A percentile compares a stretch with the other conserved stretches of the same genome.
Evolutionary conservation across 805 yeast genomes (phyloP).

Genomic region (Saturnispora gosingensis): DNA sequence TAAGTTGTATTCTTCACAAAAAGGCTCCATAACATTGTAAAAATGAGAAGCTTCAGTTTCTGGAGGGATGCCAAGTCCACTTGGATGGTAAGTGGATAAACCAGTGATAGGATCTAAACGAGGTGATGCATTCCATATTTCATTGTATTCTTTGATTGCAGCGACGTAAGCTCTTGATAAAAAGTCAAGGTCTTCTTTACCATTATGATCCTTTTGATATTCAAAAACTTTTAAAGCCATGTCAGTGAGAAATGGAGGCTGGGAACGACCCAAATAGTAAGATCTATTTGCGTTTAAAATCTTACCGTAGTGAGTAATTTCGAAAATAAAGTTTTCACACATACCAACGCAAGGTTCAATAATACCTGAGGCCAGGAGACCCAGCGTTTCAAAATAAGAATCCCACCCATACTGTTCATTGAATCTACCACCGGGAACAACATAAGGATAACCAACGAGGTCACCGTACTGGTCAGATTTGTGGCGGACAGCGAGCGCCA

Average conservation of each 20-base stretch:
- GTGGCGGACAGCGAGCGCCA: conserved; percentile 65
- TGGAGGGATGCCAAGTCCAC: conserved; percentile 90
- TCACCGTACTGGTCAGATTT: conserved; percentile 24
- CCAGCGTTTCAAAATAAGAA: conserved; percentile 84
- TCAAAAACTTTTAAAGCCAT: conserved; percentile 68
- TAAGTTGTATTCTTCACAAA: conserved; percentile 50
- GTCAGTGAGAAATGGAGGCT: conserved; percentile 94
- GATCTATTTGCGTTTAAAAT: conserved; percentile 90
- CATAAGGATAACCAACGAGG: conserved; percentile 64
- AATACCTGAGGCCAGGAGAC: conserved; percentile 59
- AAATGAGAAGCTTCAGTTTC: conserved; percentile 93
- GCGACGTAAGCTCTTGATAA: conserved; percentile 58
- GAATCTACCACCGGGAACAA: conserved; percentile 96
- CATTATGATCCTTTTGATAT: conserved; percentile 33
- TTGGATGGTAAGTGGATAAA: conserved; percentile 82
- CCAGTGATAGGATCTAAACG: conserved; percentile 68
- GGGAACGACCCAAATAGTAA: conserved; percentile 84
- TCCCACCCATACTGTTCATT: conserved; percentile 98
- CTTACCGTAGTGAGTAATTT: conserved; percentile 84
- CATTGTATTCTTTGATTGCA: conserved; percentile 77
- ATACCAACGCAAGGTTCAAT: conserved; percentile 74
- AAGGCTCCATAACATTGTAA: conserved; percentile 58
- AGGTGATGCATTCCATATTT: conserved; percentile 72
- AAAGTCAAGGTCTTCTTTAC: conserved; percentile 47
- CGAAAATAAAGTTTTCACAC: conserved; percentile 87